These are phyloP conservation scores for Dipteronia dyeriana DNA, from an alignment of 345 rosid genomes.

Conservation along the genomic window DNA sequence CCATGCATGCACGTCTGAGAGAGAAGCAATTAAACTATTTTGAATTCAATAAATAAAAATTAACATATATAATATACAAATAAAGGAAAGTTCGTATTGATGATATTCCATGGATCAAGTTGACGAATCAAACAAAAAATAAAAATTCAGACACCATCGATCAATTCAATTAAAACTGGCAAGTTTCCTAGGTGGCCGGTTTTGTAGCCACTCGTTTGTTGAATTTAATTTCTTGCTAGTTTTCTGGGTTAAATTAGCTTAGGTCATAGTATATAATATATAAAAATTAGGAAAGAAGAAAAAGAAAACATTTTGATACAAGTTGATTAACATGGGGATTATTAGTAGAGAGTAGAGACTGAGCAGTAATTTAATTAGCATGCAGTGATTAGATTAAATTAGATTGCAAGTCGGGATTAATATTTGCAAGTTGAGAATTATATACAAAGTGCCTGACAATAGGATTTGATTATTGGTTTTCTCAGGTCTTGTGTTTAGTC, in stretches of 20 bases:
- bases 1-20: neutral
- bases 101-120: conserved; percentile 13
- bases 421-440: conserved; percentile 4
- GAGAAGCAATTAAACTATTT: neutral
- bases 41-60: neutral
- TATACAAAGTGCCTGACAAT: neutral
- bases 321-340: neutral
- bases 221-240: neutral
- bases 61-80: neutral
- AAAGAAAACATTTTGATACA: neutral
- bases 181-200: conserved; percentile 6
- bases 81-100: neutral
- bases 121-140: neutral
- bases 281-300: neutral
- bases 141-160: too few relatives aligned
- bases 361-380: neutral
- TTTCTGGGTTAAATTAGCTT: neutral
- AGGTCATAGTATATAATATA: neutral
- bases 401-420: neutral
- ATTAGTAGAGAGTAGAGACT: neutral
- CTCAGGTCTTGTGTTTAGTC: conserved; percentile 8
- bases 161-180: neutral
- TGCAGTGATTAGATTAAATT: neutral
- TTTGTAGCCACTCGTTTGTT: neutral
- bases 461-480: conserved; percentile 14